Evolutionary conservation across 345 rosid species (phyloP).

Genomic region (Citrus medica): DNA sequence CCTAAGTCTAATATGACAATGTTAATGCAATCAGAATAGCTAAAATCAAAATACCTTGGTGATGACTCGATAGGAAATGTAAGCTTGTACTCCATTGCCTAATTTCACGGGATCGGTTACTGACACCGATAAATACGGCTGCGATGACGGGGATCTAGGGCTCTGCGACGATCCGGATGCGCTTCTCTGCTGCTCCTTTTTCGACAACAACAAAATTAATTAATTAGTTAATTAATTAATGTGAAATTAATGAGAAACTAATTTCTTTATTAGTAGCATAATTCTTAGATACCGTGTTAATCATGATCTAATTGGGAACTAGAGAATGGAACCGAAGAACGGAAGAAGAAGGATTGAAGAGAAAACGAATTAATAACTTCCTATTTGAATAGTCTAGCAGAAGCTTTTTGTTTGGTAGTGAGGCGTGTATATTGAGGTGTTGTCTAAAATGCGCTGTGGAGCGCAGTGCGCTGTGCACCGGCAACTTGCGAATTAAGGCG

Average conservation of each 20-base stretch:
- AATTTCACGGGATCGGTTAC: constrained; percentile 97
- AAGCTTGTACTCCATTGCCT: constrained; percentile 96
- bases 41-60: constrained; percentile 57
- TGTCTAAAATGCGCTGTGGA: constrained; percentile 1
- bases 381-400: neutral
- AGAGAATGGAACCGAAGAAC: neutral
- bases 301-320: constrained; percentile 12
- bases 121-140: constrained; percentile 64
- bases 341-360: neutral
- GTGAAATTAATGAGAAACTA: neutral
- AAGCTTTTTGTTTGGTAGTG: neutral
- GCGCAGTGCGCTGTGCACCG: neutral
- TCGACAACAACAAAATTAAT: neutral
- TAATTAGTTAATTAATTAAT: neutral
- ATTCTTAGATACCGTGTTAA: constrained; percentile 18
- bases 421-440: neutral
- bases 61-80: constrained; percentile 90
- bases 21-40: neutral
- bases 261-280: neutral
- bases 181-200: constrained; percentile 65
- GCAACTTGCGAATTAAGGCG: neutral
- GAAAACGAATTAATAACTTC: neutral
- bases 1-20: neutral
- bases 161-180: constrained; percentile 62
- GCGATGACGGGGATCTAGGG: constrained; percentile 87